Percentiles rank a stretch among this genome's conserved stretches.
These are phyloP conservation scores for Graphilbum fragrans DNA, from an alignment of 2,329 filamentous ascomycete species.

Conservation along the genomic window DNA sequence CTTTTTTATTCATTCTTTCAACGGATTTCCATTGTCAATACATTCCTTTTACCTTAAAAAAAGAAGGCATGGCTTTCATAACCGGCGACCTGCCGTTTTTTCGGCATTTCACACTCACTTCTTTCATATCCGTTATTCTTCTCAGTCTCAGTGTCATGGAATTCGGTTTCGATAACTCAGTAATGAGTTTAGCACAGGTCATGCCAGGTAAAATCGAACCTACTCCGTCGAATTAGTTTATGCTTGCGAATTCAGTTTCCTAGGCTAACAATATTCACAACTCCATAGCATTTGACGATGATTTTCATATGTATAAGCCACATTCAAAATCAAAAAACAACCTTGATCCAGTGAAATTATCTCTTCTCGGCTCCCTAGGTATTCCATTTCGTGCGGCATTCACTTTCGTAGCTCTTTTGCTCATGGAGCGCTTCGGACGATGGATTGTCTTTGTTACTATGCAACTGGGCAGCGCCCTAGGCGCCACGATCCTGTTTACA, in stretches of 20 bases:
- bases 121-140: conserved; percentile 4
- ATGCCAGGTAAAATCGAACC: no score
- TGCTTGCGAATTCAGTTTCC: no score
- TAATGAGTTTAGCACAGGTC: conserved; percentile 6
- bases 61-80: not conserved
- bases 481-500: conserved; percentile 7
- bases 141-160: conserved; percentile 8
- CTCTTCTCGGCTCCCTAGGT: conserved; percentile 4
- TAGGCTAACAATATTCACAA: no score
- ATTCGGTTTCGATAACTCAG: conserved; percentile 9
- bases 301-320: no score
- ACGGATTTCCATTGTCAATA: no score
- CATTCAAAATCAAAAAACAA: not conserved
- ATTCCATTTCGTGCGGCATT: conserved; percentile 5
- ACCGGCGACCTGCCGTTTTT: conserved; percentile 2
- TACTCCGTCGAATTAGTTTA: no score
- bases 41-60: no score
- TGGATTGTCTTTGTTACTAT: conserved; percentile 8
- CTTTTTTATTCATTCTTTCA: no score
- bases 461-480: conserved; percentile 7
- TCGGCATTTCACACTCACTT: conserved; percentile 6
- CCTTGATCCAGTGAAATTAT: conserved; percentile 6
- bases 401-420: conserved; percentile 3
- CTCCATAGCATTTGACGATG: no score
- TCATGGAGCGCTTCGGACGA: conserved; percentile 9